phyloP scores from a whole-genome alignment of 2,329 filamentous ascomycete genomes.

The Alternaria tenuissima region DNA sequence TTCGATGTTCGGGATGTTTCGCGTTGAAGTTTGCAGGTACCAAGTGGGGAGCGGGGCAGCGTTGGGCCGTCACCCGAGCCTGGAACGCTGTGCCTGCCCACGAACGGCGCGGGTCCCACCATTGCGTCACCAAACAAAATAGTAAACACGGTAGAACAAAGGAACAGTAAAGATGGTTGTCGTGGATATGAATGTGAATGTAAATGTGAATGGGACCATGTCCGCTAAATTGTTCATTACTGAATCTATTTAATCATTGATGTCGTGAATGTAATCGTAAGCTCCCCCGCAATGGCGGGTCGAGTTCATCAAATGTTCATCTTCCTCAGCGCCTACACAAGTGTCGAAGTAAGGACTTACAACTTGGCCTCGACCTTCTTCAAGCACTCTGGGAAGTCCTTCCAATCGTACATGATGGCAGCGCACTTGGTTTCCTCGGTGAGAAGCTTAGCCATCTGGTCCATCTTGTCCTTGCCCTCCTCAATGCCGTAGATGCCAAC shows the following conservation, averaged over 20 bases:
- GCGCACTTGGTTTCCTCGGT: conserved; percentile 58
- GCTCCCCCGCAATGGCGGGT: conserved; percentile 20
- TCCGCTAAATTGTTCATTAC: conserved; percentile 16
- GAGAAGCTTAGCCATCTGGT: conserved; percentile 60
- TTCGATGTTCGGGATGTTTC: conserved; percentile 3
- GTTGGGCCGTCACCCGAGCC: conserved; percentile 12
- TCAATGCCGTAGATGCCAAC: conserved; percentile 69
- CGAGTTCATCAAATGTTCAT: conserved; percentile 25
- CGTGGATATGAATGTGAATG: neutral
- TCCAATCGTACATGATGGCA: conserved; percentile 62
- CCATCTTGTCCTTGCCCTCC: conserved; percentile 53
- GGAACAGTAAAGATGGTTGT: neutral
- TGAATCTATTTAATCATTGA: conserved; percentile 19
- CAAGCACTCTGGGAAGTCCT: conserved; percentile 59
- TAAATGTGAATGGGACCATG: neutral
- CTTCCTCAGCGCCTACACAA: neutral
- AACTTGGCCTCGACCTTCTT: conserved; percentile 57
- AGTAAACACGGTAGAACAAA: conserved; percentile 7
- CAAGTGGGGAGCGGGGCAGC: conserved; percentile 14
- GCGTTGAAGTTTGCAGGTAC: conserved; percentile 4
- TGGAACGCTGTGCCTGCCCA: conserved; percentile 9
- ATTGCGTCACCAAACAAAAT: conserved; percentile 17
- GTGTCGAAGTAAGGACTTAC: conserved; percentile 27
- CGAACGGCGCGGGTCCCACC: conserved; percentile 7
- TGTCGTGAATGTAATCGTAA: conserved; percentile 32